Evolutionary conservation across 2,329 filamentous ascomycete species (phyloP), one percentile per base, ranked within the genome.

Genomic region (Reticulascus tulasneorum): DNA sequence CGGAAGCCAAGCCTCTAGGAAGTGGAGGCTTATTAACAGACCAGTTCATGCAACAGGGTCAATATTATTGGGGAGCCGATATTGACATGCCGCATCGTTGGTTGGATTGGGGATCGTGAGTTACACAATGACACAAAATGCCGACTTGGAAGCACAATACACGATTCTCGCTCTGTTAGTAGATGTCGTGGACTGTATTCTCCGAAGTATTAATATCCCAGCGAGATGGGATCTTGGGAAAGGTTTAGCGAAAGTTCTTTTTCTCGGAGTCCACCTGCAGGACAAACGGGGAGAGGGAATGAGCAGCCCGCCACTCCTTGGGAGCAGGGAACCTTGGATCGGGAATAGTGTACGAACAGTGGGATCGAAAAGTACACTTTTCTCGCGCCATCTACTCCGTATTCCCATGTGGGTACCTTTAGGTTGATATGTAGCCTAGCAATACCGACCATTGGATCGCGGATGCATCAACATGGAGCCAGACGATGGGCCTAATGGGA

Each of bases 391-490:
- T n/a, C n/a, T n/a, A n/a, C n/a, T n/a, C n/a, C n/a, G n/a, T n/a
- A n/a, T n/a, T n/a, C n/a, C n/a, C n/a, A n/a, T n/a, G 15, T 19
- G 8, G 19, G 6, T 17, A n/a, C n/a, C n/a, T n/a, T n/a, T n/a
- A 29, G 13, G 27, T 17, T 9, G 18, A 15, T 10, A 29, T 10
- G 26, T 13, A 29, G 27, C 15, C 27, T 20, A 29, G 19, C 27
- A 29, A 29, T 29, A 17, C 17, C 21, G 27, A 29, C n/a, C n/a
- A n/a, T n/a, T 20, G 19, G 27, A 38, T 42, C 41, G 41, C 41
- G 35, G 38, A 44, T 44, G 41, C 35, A 32, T 38, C 35, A 32
- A 35, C 31, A 42, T 31, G 41, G 35, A 35, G 41, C 34, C 34
- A 32, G 31, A 33, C 13, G 41, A 38, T 38, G 31, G 30, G 35